These are phyloP conservation scores for Solanum stenotomum DNA, from an alignment of 257 asterid genomes.

Conservation along the genomic window DNA sequence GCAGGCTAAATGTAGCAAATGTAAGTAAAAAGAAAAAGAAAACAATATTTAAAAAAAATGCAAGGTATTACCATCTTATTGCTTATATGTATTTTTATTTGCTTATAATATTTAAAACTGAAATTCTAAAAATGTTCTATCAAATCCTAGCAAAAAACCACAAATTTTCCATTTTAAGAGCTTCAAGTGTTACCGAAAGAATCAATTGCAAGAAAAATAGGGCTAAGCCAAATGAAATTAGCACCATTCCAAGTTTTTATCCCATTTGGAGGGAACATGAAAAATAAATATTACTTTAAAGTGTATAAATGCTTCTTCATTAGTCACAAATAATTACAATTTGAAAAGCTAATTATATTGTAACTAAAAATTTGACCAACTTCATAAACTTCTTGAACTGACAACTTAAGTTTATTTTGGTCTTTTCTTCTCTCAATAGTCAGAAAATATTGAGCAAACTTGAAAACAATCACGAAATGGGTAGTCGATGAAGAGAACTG, in stretches of 20 bases:
- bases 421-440: too few relatives aligned
- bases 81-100: background rate
- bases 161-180: background rate
- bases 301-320: too few relatives aligned
- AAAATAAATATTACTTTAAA: too few relatives aligned
- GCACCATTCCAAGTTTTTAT: background rate
- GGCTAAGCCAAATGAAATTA: background rate
- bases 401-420: too few relatives aligned
- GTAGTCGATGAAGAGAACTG: background rate
- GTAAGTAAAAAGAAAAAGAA: too few relatives aligned
- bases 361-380: too few relatives aligned
- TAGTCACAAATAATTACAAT: too few relatives aligned
- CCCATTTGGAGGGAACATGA: too few relatives aligned
- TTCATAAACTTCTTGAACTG: too few relatives aligned
- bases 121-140: background rate
- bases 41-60: background rate
- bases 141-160: background rate
- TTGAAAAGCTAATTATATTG: too few relatives aligned
- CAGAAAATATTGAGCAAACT: background rate
- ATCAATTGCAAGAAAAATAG: background rate
- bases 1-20: background rate
- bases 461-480: background rate
- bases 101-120: background rate
- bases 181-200: background rate
- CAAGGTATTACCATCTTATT: background rate